Base-by-base conservation (phyloP, 2,329 filamentous ascomycete species). In the Colletotrichum sp. region DNA sequence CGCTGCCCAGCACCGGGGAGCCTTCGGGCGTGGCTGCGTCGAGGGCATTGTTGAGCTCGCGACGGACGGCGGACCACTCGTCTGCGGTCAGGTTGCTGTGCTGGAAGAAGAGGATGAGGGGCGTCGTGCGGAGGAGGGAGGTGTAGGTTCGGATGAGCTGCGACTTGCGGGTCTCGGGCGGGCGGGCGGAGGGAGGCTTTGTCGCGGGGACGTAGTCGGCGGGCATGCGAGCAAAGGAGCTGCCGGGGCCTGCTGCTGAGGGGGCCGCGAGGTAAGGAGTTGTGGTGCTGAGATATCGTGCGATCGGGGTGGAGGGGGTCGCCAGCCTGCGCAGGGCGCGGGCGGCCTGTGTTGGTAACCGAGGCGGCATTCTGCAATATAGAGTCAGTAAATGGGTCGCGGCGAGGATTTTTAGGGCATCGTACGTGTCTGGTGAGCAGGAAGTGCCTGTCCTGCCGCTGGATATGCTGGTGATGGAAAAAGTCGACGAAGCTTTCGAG, bases 61-160 rank as follows among this genome's bases (percentile, higher is more conserved):
- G 81, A 67, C 86, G 84, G 18, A 88, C 85, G 60, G 86, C 85
- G 16, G 87, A 84, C 83, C 87, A 88, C 79, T 96, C 95, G 15
- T 91, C 88, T 5, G 95, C 93, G 4, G 91, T 91, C 74, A 95
- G 87, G 81, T 93, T 92, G 87, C 92, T 92, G 87, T 93, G 88
- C 81, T 93, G 87, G 89, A 98, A 98, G 81, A 98, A 90, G 75
- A 98, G 90, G 79, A 98, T 93, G 77, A 98, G 86, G 55, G 96
- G 96, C 13, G 95, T 94, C 26, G 95, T 95, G 76, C 95, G 95
- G 75, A 98, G 92, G 77, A 98, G 89, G 63, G 96, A 97, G 68
- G 96, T 95, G 86, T 98, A 98, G 80, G 94, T 92, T 74, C 96
- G 93, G 75, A 93, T 89, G 76, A 99, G 90, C 86, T 99, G 97